A percentile compares a stretch with the other conserved stretches of the same genome.
Evolutionary conservation across 805 yeast species (phyloP).

Genomic region (Torulaspora franciscae): DNA sequence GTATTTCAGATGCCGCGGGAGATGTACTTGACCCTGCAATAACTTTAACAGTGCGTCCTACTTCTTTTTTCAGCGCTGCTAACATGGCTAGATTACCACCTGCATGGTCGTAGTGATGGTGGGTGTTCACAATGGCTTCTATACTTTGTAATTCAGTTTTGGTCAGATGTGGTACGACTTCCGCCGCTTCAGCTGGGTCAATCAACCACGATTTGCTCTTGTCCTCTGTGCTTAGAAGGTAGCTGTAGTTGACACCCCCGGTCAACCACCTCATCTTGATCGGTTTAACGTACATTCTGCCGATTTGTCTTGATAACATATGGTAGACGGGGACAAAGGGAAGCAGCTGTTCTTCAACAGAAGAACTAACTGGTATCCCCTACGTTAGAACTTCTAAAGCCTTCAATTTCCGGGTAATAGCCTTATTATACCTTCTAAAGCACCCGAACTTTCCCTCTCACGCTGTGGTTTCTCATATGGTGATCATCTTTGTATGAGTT

Average conservation of each 20-base stretch:
- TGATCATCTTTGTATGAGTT: no score
- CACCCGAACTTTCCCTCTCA: no score
- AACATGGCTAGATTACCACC: constrained; percentile 61
- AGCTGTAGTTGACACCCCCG: constrained; percentile 83
- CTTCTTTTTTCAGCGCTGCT: constrained; percentile 26
- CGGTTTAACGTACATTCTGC: constrained; percentile 74
- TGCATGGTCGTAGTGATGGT: constrained; percentile 93
- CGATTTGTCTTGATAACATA: constrained; percentile 16
- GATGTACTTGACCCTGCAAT: constrained; percentile 63
- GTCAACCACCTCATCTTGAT: constrained; percentile 94
- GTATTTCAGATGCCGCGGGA: constrained; percentile 64
- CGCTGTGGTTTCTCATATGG: no score
- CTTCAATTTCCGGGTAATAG: neutral
- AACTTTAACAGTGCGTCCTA: constrained; percentile 50
- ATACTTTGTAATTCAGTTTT: constrained; percentile 44
- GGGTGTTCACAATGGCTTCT: constrained; percentile 84
- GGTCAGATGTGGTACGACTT: constrained; percentile 47
- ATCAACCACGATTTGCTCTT: constrained; percentile 70
- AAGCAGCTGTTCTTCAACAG: neutral
- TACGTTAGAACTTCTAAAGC: neutral
- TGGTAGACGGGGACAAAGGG: neutral
- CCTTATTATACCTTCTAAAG: no score
- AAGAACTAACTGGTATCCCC: neutral
- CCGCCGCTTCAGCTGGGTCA: constrained; percentile 88
- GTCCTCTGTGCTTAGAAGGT: constrained; percentile 59